These are phyloP conservation scores for Gossypium davidsonii DNA, from an alignment of 441 rosid species.

Conservation along the genomic window DNA sequence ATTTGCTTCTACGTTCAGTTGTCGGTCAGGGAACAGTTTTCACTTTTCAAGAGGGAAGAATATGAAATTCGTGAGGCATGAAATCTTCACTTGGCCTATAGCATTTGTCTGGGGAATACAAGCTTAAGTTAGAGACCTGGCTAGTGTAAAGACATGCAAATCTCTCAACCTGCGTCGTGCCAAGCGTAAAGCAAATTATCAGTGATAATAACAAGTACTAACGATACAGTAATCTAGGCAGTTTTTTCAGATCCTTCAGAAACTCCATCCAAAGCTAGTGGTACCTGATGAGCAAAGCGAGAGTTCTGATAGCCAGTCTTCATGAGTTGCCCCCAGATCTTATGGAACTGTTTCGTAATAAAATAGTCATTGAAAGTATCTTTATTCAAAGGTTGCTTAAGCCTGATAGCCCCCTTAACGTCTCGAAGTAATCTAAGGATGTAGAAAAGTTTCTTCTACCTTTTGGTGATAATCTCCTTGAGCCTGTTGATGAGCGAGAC, in stretches of 20 bases:
- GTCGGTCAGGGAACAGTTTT: constrained; percentile 14
- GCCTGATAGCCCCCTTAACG: background rate
- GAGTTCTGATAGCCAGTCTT: constrained; percentile 98
- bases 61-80: constrained; percentile 91
- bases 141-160: constrained; percentile 96
- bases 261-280: background rate
- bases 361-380: background rate
- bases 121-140: constrained; percentile 82
- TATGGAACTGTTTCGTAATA: constrained; percentile 60
- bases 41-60: constrained; percentile 42
- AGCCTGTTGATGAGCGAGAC: constrained; percentile 63
- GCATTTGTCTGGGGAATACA: constrained; percentile 91
- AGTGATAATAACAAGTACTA: background rate
- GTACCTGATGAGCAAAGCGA: constrained; percentile 97
- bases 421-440: background rate
- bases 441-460: constrained; percentile 30
- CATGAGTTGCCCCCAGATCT: constrained; percentile 96
- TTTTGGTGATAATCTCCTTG: constrained; percentile 70
- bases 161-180: constrained; percentile 74
- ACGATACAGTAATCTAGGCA: background rate
- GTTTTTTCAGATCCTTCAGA: background rate
- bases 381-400: background rate
- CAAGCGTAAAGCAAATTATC: background rate
- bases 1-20: background rate
- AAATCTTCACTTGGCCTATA: constrained; percentile 93